Conservation (phyloP, 345 rosid genomes). For the Syzygium oleosum region DNA sequence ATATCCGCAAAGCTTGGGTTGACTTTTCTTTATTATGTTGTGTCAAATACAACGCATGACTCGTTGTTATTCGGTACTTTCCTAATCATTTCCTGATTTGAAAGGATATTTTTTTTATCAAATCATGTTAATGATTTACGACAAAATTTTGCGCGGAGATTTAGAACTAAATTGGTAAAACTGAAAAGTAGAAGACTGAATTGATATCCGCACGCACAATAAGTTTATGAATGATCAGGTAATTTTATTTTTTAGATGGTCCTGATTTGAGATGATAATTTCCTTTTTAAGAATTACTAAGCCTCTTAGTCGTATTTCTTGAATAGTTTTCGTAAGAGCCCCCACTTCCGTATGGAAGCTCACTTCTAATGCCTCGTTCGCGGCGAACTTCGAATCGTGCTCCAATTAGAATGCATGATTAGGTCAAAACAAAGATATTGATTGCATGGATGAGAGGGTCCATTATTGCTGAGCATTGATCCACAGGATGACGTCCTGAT, state of each 20-base stretch:
- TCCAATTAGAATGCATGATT: background rate
- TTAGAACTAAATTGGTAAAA: background rate
- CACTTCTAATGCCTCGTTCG: background rate
- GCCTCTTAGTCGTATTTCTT: background rate
- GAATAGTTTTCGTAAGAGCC: background rate
- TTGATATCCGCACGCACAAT: rapidly evolving
- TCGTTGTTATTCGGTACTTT: background rate
- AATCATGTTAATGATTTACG: background rate
- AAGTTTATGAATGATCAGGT: rapidly evolving
- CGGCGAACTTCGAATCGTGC: background rate
- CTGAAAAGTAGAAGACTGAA: too few species aligned
- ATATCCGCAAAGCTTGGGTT: background rate
- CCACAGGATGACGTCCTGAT: background rate
- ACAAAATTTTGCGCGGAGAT: background rate
- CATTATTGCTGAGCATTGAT: background rate
- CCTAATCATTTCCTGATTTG: background rate
- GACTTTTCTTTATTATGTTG: background rate
- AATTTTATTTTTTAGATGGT: background rate
- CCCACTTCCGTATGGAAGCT: background rate
- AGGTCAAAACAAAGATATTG: background rate
- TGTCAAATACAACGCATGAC: background rate
- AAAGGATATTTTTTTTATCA: background rate
- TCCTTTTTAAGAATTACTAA: background rate
- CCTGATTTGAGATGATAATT: background rate
- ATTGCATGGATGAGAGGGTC: background rate